Percentiles rank a stretch among this genome's conserved stretches.
phyloP scores from a whole-genome alignment of 129 eudicot species.

The Saposhnikovia divaricata region DNA sequence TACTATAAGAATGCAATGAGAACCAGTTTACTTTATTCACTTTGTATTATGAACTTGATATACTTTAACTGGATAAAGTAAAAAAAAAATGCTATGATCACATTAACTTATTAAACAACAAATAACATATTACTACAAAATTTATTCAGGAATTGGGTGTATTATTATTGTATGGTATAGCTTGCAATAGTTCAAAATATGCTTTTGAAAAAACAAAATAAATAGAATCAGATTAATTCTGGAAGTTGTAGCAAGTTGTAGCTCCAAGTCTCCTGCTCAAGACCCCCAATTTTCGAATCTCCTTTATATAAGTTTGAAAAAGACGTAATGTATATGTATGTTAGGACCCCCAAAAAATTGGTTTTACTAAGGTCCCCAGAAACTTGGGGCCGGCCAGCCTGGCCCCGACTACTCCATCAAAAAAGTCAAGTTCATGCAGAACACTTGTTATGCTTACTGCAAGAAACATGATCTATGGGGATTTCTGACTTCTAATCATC shows the following conservation, averaged over 20 bases:
- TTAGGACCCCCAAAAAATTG: no score
- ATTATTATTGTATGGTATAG: not conserved
- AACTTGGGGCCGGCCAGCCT: no score
- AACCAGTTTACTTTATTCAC: no score
- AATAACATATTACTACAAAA: not conserved
- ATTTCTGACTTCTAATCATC: conserved; percentile 18
- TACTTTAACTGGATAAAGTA: no score
- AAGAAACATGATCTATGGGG: not conserved
- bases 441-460: not conserved
- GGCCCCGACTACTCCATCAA: not conserved
- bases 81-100: no score
- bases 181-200: not conserved
- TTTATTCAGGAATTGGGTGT: not conserved
- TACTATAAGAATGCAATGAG: no score
- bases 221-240: not conserved
- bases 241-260: not conserved
- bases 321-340: no score
- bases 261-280: no score
- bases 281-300: no score
- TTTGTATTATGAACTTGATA: no score
- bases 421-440: not conserved
- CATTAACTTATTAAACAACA: not conserved
- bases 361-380: no score
- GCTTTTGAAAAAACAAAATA: not conserved
- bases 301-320: no score